Percentiles rank a stretch among this genome's conserved stretches.
Conservation (phyloP, 306 rosid genomes). For the Acacia crassicarpa region DNA sequence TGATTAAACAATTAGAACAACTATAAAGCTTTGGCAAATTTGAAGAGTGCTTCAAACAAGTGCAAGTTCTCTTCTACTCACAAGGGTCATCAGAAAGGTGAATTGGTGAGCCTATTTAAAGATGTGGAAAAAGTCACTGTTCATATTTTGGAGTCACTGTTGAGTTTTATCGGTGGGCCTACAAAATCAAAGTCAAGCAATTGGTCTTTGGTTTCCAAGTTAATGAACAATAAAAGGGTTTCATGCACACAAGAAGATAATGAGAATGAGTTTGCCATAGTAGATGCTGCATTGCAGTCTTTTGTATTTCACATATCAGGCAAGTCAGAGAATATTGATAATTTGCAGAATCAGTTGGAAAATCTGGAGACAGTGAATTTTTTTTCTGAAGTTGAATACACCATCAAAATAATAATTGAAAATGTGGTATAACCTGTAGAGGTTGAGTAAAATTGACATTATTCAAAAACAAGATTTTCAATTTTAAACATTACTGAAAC, state of each 20-base stretch:
- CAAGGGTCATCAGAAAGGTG: neutral
- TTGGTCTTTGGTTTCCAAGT: conserved; percentile 28
- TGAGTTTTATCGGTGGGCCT: conserved; percentile 5
- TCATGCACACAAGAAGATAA: conserved; percentile 7
- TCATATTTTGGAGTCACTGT: conserved; percentile 5
- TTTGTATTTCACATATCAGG: neutral
- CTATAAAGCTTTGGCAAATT: neutral
- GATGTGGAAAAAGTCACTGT: conserved; percentile 18
- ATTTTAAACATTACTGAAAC: neutral
- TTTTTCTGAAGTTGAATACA: neutral
- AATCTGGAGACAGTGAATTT: conserved; percentile 1
- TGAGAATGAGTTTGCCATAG: conserved; percentile 13
- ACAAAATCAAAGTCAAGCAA: conserved; percentile 6
- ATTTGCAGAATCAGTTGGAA: conserved; percentile 10
- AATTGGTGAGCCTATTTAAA: neutral
- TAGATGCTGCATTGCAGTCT: neutral
- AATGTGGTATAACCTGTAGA: neutral
- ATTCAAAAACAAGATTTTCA: neutral
- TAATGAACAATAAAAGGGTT: conserved; percentile 5
- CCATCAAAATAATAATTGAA: neutral
- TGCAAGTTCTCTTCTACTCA: neutral
- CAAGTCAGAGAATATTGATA: neutral
- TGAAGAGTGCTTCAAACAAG: neutral
- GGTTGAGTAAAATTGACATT: neutral
- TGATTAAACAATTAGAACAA: neutral